Base-by-base conservation (phyloP, 768 basidiomycete species). In the Pseudohyphozyma bogoriensis region DNA sequence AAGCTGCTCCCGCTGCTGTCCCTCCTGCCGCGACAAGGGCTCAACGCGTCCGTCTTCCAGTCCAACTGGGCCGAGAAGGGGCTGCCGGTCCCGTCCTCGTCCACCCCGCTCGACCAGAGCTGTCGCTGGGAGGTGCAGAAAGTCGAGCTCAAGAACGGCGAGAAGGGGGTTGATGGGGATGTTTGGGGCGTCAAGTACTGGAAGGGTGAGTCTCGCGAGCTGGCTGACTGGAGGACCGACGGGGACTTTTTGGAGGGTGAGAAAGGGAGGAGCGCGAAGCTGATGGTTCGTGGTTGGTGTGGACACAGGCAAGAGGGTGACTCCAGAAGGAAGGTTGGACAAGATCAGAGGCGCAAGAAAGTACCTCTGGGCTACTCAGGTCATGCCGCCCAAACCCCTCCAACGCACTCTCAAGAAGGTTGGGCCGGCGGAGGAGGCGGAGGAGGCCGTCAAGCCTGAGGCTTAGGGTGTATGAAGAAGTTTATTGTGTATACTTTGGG, bases 121-220 rank as follows among this genome's bases (percentile, higher is more conserved):
- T 65, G 60, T 55, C 44, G 29, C 50, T 65, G 55, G 50, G 64
- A 62, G 15, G 49, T 65, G 45, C 56, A 56, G 40, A 53, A 55
- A 39, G 54, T 56, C 12, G 20, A 33, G 2, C 24, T 58, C 12
- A 9, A 24, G 1, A n/a, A n/a, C 37, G 54, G 50, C 15, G 6
- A 49, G 10, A 45, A 52, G 10, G 3, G 36, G 16, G 32, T 51
- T 9, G 18, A 20, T 3, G 58, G 28, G 0, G 32, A 55, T 10
- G 60, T 58, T 0, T 62, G 32, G 36, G 64, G 64, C 28, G 60
- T 62, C 16, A 13, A 31, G 4, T 47, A 55, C 58, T 60, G 59
- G 59, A 59, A 47, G 45, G 64, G 49, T 55, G 1, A 8, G 51
- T 22, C 31, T n/a, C 55, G 12, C 53, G n/a, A 11, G 36, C 57